phyloP scores from a whole-genome alignment of 495 filamentous ascomycete species.

The Daldinia decipiens region DNA sequence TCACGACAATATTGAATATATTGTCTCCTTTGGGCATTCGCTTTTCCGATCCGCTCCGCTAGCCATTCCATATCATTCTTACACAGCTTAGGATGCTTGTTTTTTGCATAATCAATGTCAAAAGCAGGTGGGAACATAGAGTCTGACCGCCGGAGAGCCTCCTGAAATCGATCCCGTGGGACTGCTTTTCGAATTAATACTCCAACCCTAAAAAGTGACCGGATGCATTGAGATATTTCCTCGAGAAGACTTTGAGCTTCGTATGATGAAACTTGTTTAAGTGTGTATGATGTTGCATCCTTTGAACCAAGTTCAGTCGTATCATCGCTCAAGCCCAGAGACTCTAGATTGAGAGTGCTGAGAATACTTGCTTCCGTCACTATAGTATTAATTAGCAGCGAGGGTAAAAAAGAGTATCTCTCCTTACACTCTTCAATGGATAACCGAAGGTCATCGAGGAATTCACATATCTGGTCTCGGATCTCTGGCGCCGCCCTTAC shows the following conservation, averaged over 20 bases:
- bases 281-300: neutral
- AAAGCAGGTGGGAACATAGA: neutral
- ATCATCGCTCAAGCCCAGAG: neutral
- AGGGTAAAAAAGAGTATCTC: neutral
- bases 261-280: neutral
- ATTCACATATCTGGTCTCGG: neutral
- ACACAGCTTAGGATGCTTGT: neutral
- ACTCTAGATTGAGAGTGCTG: neutral
- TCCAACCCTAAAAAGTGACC: constrained; percentile 21
- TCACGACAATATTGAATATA: constrained; percentile 50
- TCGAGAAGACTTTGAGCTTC: constrained; percentile 10
- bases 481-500: neutral
- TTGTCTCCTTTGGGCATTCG: constrained; percentile 48
- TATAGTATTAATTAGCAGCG: neutral
- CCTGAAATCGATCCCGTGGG: neutral
- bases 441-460: neutral
- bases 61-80: neutral
- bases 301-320: neutral
- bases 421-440: neutral
- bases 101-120: neutral
- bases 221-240: constrained; percentile 25
- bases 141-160: neutral
- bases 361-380: neutral
- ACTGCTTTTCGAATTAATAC: constrained; percentile 11
- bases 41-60: constrained; percentile 38